Evolutionary conservation across 768 basidiomycete genomes (phyloP).

Genomic region (Polyporus arcularius): DNA sequence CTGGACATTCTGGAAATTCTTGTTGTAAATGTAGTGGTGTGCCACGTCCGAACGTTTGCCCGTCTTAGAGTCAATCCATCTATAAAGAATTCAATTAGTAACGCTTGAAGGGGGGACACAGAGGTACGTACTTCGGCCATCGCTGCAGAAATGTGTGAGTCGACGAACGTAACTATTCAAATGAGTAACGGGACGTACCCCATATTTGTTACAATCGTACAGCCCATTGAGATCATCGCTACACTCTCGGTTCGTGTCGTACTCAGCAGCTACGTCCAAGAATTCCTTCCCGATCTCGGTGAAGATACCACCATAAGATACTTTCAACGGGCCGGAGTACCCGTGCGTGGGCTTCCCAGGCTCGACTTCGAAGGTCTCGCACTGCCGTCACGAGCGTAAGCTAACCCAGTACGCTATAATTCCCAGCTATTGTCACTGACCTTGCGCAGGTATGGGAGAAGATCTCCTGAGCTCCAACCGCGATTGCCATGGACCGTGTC

Average conservation of each 20-base stretch:
- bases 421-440: conserved; percentile 28
- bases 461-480: conserved; percentile 61
- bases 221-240: conserved; percentile 29
- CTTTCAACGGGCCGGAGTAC: conserved; percentile 44
- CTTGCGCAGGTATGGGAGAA: conserved; percentile 63
- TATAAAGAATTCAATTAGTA: conserved; percentile 24
- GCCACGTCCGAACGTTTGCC: conserved; percentile 62
- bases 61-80: conserved; percentile 53
- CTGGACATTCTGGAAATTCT: conserved; percentile 23
- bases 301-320: conserved; percentile 28
- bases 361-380: conserved; percentile 40
- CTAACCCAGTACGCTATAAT: conserved; percentile 14
- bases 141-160: conserved; percentile 34
- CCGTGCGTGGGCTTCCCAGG: conserved; percentile 43
- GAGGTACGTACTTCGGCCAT: conserved; percentile 50
- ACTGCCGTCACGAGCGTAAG: conserved; percentile 27
- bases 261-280: conserved; percentile 25
- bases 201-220: conserved; percentile 26
- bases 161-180: neutral
- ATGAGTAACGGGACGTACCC: conserved; percentile 17
- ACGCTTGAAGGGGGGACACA: neutral
- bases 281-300: conserved; percentile 29
- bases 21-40: conserved; percentile 40
- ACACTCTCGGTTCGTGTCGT: conserved; percentile 22
- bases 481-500: conserved; percentile 48